Evolutionary conservation across 495 filamentous ascomycete genomes (phyloP).

Genomic region (Chaetomium cochliodes): DNA sequence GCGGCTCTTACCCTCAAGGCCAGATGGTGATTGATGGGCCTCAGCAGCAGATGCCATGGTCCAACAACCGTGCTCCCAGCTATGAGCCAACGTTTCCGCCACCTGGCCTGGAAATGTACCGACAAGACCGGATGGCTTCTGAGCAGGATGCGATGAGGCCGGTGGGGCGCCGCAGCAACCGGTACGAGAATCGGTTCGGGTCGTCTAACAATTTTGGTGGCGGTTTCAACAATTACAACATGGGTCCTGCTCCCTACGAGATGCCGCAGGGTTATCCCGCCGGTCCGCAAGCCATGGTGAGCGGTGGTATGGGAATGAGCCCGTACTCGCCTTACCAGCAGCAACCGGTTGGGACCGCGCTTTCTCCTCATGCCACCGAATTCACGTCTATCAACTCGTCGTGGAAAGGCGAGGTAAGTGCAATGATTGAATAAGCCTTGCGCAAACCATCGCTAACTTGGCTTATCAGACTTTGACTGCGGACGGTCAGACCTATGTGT

Average conservation of each 20-base stretch:
- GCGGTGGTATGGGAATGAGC: constrained; percentile 42
- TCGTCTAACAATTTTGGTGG: constrained; percentile 29
- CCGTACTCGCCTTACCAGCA: constrained; percentile 64
- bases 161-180: constrained; percentile 38
- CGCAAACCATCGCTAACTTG: background rate
- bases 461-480: constrained; percentile 46
- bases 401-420: constrained; percentile 56
- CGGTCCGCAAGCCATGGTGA: constrained; percentile 32
- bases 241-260: constrained; percentile 40
- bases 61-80: constrained; percentile 38
- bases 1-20: constrained; percentile 35
- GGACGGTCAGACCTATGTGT: constrained; percentile 74
- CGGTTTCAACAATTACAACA: constrained; percentile 31
- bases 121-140: constrained; percentile 45
- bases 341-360: constrained; percentile 70
- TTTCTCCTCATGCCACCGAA: constrained; percentile 82
- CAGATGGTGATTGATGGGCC: constrained; percentile 38
- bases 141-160: constrained; percentile 49
- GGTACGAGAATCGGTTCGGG: constrained; percentile 47
- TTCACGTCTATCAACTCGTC: constrained; percentile 58
- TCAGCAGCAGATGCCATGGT: constrained; percentile 43
- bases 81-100: constrained; percentile 34
- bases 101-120: constrained; percentile 39
- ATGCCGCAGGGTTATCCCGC: constrained; percentile 30
- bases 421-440: background rate